Base-by-base conservation (phyloP, 495 filamentous ascomycete species). In the Opeltia flavorubescens region DNA sequence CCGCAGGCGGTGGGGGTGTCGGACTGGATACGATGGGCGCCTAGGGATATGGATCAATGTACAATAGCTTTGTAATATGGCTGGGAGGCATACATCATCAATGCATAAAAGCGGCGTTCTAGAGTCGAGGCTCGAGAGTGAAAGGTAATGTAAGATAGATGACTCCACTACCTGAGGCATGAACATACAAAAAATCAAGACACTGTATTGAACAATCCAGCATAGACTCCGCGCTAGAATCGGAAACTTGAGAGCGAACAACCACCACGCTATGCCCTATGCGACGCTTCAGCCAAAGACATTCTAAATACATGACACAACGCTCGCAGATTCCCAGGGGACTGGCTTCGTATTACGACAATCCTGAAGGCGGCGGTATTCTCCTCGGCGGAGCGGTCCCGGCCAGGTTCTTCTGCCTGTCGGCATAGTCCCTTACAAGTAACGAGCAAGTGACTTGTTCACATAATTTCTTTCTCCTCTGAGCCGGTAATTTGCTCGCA, bases 381-480 rank as follows among this genome's bases (percentile, higher is more conserved):
- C 48, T 48, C 50, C 27, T 52, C n/a, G 33, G 28, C 9, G 45
- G 47, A 36, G 48, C 17, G 34, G 52, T 23, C 25, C 53, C 55
- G 45, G 46, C 51, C 11, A 58, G 38, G 27, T 58, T 56, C 43
- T 44, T 54, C 25, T 59, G 62, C 39, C 52, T 56, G 26, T 58
- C 57, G 21, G 58, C 55, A 31, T 78, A 91, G 52, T 96, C 84
- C 57, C 80, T 78, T 46, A 95, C 80, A 13, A 89, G 65, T 33
- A 96, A 56, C 8, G 78, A 71, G 62, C 91, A 98, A 50, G 67
- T 72, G 9, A 89, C 72, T 65, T 98, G 89, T 51, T 83, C 71
- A 66, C 91, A 98, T 35, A 98, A 69, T 50, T 80, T 73, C 68
- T 79, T 87, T 55, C 83, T 71, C 55, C 87, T 76, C 51, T 74